Conservation (phyloP, 306 rosid genomes). For the Pyrus communis region DNA sequence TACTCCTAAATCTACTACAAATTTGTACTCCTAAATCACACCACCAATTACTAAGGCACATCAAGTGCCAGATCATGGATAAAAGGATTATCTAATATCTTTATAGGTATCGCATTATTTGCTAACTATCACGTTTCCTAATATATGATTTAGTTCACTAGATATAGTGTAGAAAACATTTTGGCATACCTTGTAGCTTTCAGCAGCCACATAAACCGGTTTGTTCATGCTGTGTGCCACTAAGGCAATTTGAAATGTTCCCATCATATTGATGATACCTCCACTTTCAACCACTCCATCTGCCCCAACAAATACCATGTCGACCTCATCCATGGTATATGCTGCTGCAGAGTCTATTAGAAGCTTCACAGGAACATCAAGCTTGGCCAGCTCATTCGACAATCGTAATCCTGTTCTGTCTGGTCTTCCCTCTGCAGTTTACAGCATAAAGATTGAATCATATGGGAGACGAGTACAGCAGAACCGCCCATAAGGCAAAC, state of each 20-base stretch:
- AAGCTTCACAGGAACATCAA: conserved; percentile 81
- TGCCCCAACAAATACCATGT: conserved; percentile 94
- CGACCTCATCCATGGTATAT: conserved; percentile 93
- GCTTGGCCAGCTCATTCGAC: conserved; percentile 79
- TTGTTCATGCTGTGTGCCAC: conserved; percentile 87
- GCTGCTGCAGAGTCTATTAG: conserved; percentile 95
- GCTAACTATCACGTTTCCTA: not conserved
- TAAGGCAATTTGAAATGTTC: conserved; percentile 85
- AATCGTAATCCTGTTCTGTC: conserved; percentile 74
- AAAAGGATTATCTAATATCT: not conserved
- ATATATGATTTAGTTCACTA: not conserved
- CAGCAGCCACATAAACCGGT: conserved; percentile 93
- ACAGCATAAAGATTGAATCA: not conserved
- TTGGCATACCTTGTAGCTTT: conserved; percentile 79
- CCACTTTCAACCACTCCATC: conserved; percentile 98
- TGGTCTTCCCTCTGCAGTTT: conserved; percentile 88
- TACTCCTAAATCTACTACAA: not conserved
- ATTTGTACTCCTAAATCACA: not conserved
- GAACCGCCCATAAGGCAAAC: not conserved
- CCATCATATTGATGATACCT: conserved; percentile 96
- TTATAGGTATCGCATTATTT: not conserved
- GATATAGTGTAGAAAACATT: not conserved
- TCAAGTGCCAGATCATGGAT: not conserved
- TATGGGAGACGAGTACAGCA: not conserved
- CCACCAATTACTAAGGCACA: not conserved